A percentile compares a stretch with the other conserved stretches of the same genome.
phyloP scores from a whole-genome alignment of 805 yeast species.

The Torulaspora franciscae region DNA sequence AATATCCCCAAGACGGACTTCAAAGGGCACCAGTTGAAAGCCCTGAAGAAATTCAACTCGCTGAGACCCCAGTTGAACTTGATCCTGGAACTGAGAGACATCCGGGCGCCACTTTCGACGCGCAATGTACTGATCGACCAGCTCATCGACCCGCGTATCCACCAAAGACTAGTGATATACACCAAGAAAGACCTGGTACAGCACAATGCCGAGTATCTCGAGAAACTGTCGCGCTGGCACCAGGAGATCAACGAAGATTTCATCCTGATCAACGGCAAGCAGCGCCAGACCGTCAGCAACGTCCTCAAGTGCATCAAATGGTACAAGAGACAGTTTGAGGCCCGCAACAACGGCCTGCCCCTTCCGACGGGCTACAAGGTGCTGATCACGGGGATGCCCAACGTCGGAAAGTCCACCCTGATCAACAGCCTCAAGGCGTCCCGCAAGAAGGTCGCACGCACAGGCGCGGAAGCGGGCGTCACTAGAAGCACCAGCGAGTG shows the following conservation, averaged over 20 bases:
- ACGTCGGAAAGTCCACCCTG: constrained; percentile 91
- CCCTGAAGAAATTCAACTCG: constrained; percentile 59
- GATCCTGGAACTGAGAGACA: constrained; percentile 79
- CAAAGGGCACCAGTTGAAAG: constrained; percentile 86
- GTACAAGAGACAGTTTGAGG: constrained; percentile 35
- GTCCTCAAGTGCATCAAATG: constrained; percentile 49
- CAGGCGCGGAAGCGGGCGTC: constrained; percentile 89
- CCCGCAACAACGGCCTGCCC: constrained; percentile 43
- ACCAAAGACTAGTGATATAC: constrained; percentile 48
- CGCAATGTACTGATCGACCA: constrained; percentile 74
- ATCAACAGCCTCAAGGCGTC: constrained; percentile 67
- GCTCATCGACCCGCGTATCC: constrained; percentile 47
- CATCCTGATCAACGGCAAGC: constrained; percentile 56
- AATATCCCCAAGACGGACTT: constrained; percentile 69
- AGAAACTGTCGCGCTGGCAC: constrained; percentile 47
- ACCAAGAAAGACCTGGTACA: constrained; percentile 65
- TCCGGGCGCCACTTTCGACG: constrained; percentile 84
- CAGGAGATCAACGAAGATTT: constrained; percentile 38
- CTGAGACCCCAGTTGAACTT: constrained; percentile 77
- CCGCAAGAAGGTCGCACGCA: constrained; percentile 64
- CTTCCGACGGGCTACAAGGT: constrained; percentile 81
- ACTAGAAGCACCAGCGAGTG: constrained; percentile 75
- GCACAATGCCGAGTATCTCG: constrained; percentile 15
- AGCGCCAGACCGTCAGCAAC: constrained; percentile 43
- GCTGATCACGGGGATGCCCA: constrained; percentile 90